phyloP scores from a whole-genome alignment of 2,329 filamentous ascomycete species.

The Arthrobotrys conoides region DNA sequence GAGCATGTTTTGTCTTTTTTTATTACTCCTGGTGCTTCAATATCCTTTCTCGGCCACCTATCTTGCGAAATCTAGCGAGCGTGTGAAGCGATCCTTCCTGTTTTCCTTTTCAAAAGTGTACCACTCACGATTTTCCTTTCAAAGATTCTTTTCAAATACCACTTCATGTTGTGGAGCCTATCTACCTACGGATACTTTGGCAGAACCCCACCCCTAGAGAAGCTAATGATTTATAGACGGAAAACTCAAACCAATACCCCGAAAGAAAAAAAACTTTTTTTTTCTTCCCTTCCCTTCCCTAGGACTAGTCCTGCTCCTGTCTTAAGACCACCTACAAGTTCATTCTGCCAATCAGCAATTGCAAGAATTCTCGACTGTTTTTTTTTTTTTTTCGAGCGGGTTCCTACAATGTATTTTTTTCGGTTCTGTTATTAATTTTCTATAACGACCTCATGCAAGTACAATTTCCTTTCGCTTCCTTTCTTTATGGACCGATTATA shows the following conservation, averaged over 20 bases:
- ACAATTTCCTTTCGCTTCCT: constrained; percentile 10
- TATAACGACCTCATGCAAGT: constrained; percentile 11
- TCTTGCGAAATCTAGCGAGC: constrained; percentile 59
- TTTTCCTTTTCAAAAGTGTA: constrained; percentile 48
- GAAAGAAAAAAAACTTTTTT: neutral
- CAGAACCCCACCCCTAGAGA: neutral
- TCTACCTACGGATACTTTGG: neutral
- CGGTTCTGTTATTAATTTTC: neutral
- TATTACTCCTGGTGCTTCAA: constrained; percentile 4
- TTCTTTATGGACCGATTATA: neutral
- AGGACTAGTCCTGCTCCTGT: constrained; percentile 1
- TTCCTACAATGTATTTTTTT: constrained; percentile 17
- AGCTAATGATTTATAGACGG: constrained; percentile 20
- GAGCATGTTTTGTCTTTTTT: constrained; percentile 28
- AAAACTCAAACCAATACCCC: constrained; percentile 18
- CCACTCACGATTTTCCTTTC: constrained; percentile 32
- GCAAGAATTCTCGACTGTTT: neutral
- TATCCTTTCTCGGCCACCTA: constrained; percentile 22
- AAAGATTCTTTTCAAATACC: neutral
- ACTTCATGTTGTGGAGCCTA: neutral
- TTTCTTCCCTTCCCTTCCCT: too few relatives aligned
- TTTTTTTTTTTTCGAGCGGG: constrained; percentile 11
- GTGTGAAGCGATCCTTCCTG: constrained; percentile 35
- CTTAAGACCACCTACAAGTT: neutral
- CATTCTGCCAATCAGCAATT: constrained; percentile 19